Evolutionary conservation across 192 early-diverging fungal genomes (phyloP).

Genomic region (Backusella liffmaniae): DNA sequence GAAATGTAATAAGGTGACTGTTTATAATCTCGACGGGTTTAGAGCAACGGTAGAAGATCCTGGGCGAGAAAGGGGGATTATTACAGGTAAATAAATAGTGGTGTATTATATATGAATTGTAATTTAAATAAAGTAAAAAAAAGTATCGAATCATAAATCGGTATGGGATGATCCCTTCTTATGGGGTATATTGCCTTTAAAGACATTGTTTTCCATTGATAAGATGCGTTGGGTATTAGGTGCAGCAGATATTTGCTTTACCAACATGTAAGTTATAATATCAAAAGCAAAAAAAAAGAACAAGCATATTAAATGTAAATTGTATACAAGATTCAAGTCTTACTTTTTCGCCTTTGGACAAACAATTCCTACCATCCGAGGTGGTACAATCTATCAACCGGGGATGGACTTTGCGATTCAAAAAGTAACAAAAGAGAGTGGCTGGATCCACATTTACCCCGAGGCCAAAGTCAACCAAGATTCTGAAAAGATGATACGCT

Average conservation of each 20-base stretch:
- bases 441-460: slow-evolving; percentile 91
- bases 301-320: not conserved
- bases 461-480: slow-evolving; percentile 76
- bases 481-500: slow-evolving; percentile 48
- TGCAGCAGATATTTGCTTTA: slow-evolving; percentile 86
- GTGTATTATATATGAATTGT: not conserved
- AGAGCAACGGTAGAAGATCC: slow-evolving; percentile 52
- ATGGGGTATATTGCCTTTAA: slow-evolving; percentile 70
- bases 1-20: slow-evolving; percentile 27
- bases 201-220: slow-evolving; percentile 45
- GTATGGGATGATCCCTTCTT: slow-evolving; percentile 74
- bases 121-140: not conserved
- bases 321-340: slow-evolving; percentile 36
- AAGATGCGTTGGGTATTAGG: slow-evolving; percentile 81
- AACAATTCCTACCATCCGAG: slow-evolving; percentile 80
- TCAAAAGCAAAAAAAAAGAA: not conserved
- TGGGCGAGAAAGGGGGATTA: slow-evolving; percentile 54
- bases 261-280: slow-evolving; percentile 53
- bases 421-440: slow-evolving; percentile 50
- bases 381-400: slow-evolving; percentile 83
- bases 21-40: slow-evolving; percentile 61
- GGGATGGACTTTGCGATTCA: slow-evolving; percentile 76
- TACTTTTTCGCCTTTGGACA: slow-evolving; percentile 77
- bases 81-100: slow-evolving; percentile 51
- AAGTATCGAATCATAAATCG: slow-evolving; percentile 75